Percentiles rank a stretch among this genome's conserved stretches.
Evolutionary conservation across 2,329 filamentous ascomycete species (phyloP).

Genomic region (Aschersonia sp.): DNA sequence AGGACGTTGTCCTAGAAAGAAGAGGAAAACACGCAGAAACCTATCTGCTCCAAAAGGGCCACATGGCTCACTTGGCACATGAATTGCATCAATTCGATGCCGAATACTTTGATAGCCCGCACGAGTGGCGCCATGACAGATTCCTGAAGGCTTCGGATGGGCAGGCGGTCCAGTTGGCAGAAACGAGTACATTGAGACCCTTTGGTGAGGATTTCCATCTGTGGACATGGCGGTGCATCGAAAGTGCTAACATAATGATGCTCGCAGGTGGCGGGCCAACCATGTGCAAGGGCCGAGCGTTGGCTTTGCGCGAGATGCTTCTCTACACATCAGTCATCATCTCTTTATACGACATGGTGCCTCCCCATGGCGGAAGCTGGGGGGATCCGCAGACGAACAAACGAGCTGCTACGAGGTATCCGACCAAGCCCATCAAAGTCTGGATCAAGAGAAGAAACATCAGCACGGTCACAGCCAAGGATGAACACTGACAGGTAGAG

Average conservation of each 20-base stretch:
- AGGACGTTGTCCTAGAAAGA: slow-evolving; percentile 17
- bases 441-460: slow-evolving; percentile 16
- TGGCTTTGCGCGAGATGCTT: slow-evolving; percentile 19
- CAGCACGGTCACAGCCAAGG: background rate
- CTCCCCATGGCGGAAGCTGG: slow-evolving; percentile 14
- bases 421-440: slow-evolving; percentile 13
- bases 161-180: slow-evolving; percentile 7
- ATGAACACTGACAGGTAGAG: background rate
- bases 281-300: slow-evolving; percentile 17
- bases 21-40: slow-evolving; percentile 7
- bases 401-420: slow-evolving; percentile 12
- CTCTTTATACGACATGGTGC: slow-evolving; percentile 20
- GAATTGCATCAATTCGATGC: slow-evolving; percentile 21
- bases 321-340: slow-evolving; percentile 19
- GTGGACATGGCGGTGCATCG: background rate
- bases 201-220: slow-evolving; percentile 14
- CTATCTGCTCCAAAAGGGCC: slow-evolving; percentile 18
- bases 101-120: slow-evolving; percentile 15
- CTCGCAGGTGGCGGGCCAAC: slow-evolving; percentile 15
- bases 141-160: slow-evolving; percentile 15
- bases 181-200: slow-evolving; percentile 15
- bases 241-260: background rate
- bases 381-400: slow-evolving; percentile 10
- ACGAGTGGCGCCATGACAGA: slow-evolving; percentile 19
- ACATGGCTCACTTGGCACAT: slow-evolving; percentile 18